Evolutionary conservation across 192 early-diverging fungal genomes (phyloP).

Genomic region (Gonapodya sp.): DNA sequence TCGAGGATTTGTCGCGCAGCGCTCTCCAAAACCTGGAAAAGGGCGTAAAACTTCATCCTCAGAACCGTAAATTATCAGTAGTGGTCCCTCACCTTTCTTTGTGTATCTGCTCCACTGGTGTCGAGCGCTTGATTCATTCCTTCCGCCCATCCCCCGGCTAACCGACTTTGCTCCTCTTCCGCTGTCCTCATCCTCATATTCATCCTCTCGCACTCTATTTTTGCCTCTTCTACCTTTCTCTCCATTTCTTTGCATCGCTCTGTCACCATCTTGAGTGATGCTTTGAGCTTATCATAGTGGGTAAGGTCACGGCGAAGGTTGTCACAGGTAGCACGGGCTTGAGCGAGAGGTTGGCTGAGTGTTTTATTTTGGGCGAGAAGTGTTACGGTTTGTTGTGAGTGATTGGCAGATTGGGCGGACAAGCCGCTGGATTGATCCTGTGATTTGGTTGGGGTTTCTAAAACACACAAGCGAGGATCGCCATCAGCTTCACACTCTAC

Average conservation of each 20-base stretch:
- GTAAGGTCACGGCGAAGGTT: slow-evolving; percentile 40
- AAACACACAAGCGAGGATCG: neutral
- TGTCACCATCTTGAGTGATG: slow-evolving; percentile 48
- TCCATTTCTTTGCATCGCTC: slow-evolving; percentile 51
- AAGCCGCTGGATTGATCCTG: slow-evolving; percentile 58
- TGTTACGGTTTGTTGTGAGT: slow-evolving; percentile 53
- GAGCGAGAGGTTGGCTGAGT: slow-evolving; percentile 48
- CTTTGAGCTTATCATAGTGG: slow-evolving; percentile 55
- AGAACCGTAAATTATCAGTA: too few relatives aligned
- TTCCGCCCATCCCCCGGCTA: slow-evolving; percentile 52
- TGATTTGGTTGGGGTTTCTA: neutral
- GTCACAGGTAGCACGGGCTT: slow-evolving; percentile 49
- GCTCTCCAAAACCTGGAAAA: neutral
- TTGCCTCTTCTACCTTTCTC: slow-evolving; percentile 44
- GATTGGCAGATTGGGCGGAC: slow-evolving; percentile 57
- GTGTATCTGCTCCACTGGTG: neutral
- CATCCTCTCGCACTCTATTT: slow-evolving; percentile 54
- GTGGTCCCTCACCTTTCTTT: neutral
- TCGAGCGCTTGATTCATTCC: slow-evolving; percentile 34
- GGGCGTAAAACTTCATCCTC: too few relatives aligned
- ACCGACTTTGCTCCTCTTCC: slow-evolving; percentile 47
- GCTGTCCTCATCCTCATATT: slow-evolving; percentile 52
- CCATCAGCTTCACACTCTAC: slow-evolving; percentile 17
- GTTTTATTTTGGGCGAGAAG: slow-evolving; percentile 55
- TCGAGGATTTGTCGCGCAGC: neutral